Evolutionary conservation across 768 basidiomycete genomes (phyloP).

Genomic region (Hysterangium stoloniferum): DNA sequence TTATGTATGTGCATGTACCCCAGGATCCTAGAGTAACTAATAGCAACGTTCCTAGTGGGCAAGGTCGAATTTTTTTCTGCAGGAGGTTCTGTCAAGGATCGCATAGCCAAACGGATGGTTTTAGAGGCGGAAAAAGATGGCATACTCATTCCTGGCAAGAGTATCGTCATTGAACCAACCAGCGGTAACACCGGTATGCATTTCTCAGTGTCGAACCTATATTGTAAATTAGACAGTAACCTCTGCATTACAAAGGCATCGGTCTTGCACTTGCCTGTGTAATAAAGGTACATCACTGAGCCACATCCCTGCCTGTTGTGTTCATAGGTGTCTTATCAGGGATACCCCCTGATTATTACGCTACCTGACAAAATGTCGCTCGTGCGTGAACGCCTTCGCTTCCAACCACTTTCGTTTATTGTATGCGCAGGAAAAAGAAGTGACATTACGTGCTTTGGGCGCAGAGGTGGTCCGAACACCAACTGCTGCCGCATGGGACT

Average conservation of each 20-base stretch:
- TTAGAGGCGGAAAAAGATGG: conserved; percentile 89
- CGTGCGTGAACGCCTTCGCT: conserved; percentile 29
- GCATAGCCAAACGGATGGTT: conserved; percentile 95
- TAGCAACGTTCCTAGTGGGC: conserved; percentile 44
- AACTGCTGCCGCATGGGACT: conserved; percentile 80
- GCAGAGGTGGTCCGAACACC: conserved; percentile 95
- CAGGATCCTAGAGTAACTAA: not conserved
- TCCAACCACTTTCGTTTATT: no score
- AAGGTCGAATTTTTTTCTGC: conserved; percentile 88
- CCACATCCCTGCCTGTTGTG: conserved; percentile 18
- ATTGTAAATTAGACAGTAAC: no score
- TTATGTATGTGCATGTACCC: conserved; percentile 52
- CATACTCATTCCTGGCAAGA: conserved; percentile 75
- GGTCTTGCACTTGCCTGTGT: conserved; percentile 91
- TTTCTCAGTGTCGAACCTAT: not conserved
- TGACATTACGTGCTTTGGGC: conserved; percentile 81
- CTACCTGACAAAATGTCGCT: conserved; percentile 94
- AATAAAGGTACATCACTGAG: conserved; percentile 58
- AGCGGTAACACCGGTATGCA: conserved; percentile 87
- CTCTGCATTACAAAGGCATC: conserved; percentile 56
- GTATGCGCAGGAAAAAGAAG: conserved; percentile 70
- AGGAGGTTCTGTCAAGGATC: conserved; percentile 93
- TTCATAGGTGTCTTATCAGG: conserved; percentile 73
- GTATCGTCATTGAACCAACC: conserved; percentile 91
- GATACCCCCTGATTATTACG: conserved; percentile 84